A percentile compares a stretch with the other conserved stretches of the same genome.
These are phyloP conservation scores for Annulohypoxylon moriforme DNA, from an alignment of 495 filamentous ascomycete species.

Conservation along the genomic window DNA sequence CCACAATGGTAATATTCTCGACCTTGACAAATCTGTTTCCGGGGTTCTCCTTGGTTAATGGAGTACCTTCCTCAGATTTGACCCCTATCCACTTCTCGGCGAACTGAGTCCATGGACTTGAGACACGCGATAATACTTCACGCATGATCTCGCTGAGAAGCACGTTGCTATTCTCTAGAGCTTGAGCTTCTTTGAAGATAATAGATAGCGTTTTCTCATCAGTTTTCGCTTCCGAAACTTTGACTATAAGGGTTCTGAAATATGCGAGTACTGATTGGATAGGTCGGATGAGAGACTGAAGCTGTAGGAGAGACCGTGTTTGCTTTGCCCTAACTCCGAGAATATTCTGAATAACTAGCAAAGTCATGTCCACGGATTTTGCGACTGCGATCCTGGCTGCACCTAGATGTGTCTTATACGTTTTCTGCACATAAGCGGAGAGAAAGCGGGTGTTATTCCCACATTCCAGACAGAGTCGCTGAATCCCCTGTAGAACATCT, in stretches of 20 bases:
- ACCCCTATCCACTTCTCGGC: conserved; percentile 84
- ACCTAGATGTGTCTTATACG: conserved; percentile 55
- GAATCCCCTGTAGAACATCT: conserved; percentile 65
- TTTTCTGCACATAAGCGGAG: conserved; percentile 63
- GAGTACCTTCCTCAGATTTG: conserved; percentile 62
- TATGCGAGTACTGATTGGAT: conserved; percentile 71
- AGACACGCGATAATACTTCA: conserved; percentile 72
- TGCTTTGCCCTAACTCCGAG: conserved; percentile 57
- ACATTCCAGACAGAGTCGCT: conserved; percentile 66
- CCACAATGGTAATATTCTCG: conserved; percentile 65
- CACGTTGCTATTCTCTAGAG: conserved; percentile 69
- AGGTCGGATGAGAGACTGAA: conserved; percentile 72
- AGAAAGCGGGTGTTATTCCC: conserved; percentile 69
- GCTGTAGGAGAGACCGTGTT: conserved; percentile 71
- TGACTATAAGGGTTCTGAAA: conserved; percentile 68
- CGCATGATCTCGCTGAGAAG: conserved; percentile 72
- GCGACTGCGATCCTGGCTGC: conserved; percentile 71
- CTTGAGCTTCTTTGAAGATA: conserved; percentile 71
- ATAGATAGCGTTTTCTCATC: conserved; percentile 78
- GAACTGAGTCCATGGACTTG: conserved; percentile 76
- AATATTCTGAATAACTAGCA: conserved; percentile 66
- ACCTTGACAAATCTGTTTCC: conserved; percentile 70
- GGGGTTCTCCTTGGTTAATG: conserved; percentile 57
- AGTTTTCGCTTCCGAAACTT: conserved; percentile 62
- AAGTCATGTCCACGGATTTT: conserved; percentile 64